Evolutionary conservation across 805 yeast genomes (phyloP).

Genomic region (Metschnikowia koreensis): DNA sequence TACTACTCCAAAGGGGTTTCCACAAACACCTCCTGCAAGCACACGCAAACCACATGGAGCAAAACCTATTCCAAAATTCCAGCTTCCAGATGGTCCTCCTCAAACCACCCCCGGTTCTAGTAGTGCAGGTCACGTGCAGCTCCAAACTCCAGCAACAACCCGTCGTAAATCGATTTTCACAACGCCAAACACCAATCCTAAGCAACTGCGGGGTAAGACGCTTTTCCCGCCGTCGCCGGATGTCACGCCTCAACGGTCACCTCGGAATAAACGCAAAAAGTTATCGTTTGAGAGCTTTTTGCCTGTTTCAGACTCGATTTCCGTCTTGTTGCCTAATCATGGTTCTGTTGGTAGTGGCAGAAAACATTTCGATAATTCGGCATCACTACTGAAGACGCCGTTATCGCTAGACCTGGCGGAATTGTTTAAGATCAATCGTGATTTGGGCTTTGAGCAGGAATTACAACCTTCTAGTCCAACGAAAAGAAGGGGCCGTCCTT

Average conservation of each 20-base stretch:
- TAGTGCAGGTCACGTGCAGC: slow-evolving; percentile 3
- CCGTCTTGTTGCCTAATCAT: slow-evolving; percentile 34
- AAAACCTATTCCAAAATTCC: slow-evolving; percentile 9
- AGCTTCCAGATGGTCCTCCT: slow-evolving; percentile 11
- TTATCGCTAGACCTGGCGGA: slow-evolving; percentile 20
- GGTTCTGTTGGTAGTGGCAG: slow-evolving; percentile 40
- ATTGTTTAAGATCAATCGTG: slow-evolving; percentile 21
- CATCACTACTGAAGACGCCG: slow-evolving; percentile 9
- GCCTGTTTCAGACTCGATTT: slow-evolving; percentile 19
- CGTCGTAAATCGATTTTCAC: not conserved
- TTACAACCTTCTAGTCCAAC: slow-evolving; percentile 8
- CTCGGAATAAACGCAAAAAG: slow-evolving; percentile 20
- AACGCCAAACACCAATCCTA: slow-evolving; percentile 1
- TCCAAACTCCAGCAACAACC: slow-evolving; percentile 14
- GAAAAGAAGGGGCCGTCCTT: slow-evolving; percentile 9
- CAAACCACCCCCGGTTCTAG: not conserved
- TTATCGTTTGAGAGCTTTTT: slow-evolving; percentile 14
- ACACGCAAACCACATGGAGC: slow-evolving; percentile 3
- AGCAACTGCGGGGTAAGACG: slow-evolving; percentile 1
- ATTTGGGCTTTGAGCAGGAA: slow-evolving; percentile 29
- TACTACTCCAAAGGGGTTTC: slow-evolving; percentile 8
- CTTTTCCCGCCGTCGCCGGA: slow-evolving; percentile 29
- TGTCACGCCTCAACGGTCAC: slow-evolving; percentile 34
- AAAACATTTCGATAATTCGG: slow-evolving; percentile 10
- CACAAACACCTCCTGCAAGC: slow-evolving; percentile 13